Percentiles rank a stretch among this genome's conserved stretches.
phyloP scores from a whole-genome alignment of 257 asterid species.

The Solanum piurae region DNA sequence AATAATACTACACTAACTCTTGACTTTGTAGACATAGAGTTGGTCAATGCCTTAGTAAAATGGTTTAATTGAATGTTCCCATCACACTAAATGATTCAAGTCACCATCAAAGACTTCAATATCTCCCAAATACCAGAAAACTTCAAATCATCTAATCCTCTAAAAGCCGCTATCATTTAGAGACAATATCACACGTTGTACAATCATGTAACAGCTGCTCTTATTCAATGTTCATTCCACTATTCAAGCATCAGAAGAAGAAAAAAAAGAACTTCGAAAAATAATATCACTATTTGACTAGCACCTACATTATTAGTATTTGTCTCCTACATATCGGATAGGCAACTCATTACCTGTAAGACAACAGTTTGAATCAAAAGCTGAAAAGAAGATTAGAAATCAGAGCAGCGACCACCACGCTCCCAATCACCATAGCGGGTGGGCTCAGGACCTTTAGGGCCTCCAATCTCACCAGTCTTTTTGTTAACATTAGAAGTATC shows the following conservation, averaged over 20 bases:
- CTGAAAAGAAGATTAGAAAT: conserved; percentile 37
- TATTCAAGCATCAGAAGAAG: neutral
- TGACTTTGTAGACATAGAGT: neutral
- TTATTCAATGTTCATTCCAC: neutral
- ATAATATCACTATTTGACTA: neutral
- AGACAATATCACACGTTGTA: neutral
- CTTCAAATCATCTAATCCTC: neutral
- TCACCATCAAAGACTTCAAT: neutral
- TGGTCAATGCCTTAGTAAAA: neutral
- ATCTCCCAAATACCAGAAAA: neutral
- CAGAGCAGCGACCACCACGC: conserved; percentile 73
- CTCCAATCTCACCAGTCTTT: conserved; percentile 64
- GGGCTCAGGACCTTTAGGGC: conserved; percentile 89
- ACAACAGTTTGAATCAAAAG: neutral
- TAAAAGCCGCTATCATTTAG: neutral
- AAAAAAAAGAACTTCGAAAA: neutral
- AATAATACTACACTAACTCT: neutral
- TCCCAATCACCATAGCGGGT: conserved; percentile 95
- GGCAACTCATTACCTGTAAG: neutral
- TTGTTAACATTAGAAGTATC: conserved; percentile 22
- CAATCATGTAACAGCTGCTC: neutral
- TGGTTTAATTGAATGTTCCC: neutral
- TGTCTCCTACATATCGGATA: neutral
- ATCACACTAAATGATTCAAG: neutral
- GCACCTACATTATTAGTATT: neutral